A percentile compares a stretch with the other conserved stretches of the same genome.
phyloP scores from a whole-genome alignment of 805 yeast species.

The Yamadazyma endophytica region DNA sequence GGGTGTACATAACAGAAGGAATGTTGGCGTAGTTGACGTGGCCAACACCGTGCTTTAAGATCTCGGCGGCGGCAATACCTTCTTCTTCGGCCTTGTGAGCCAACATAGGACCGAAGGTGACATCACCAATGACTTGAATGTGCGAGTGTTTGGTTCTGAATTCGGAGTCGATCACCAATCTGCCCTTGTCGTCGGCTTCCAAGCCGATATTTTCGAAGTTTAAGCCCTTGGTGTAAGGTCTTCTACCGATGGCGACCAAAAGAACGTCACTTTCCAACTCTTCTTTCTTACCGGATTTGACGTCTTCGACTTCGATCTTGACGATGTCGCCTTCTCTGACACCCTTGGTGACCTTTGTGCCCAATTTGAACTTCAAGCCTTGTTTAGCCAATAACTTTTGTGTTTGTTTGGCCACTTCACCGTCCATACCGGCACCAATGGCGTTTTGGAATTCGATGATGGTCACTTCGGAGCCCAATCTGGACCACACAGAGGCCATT shows the following conservation, averaged over 20 bases:
- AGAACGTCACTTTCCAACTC: conserved; percentile 84
- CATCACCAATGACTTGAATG: conserved; percentile 97
- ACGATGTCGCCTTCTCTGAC: conserved; percentile 86
- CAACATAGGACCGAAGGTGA: conserved; percentile 97
- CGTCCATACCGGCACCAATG: conserved; percentile 98
- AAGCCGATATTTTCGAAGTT: conserved; percentile 85
- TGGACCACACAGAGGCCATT: conserved; percentile 97
- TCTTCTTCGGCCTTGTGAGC: conserved; percentile 99
- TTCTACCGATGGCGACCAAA: conserved; percentile 97
- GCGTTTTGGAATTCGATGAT: conserved; percentile 85
- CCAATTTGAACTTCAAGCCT: conserved; percentile 88
- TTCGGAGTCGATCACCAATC: conserved; percentile 91
- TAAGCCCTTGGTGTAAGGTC: conserved; percentile 91
- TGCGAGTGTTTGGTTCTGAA: conserved; percentile 89
- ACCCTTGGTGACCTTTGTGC: conserved; percentile 88
- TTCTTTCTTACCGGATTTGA: conserved; percentile 78
- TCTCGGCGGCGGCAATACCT: conserved; percentile 98
- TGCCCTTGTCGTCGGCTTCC: conserved; percentile 87
- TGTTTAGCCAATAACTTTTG: conserved; percentile 91
- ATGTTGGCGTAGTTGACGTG: conserved; percentile 97
- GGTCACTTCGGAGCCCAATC: conserved; percentile 94
- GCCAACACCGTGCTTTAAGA: conserved; percentile 88
- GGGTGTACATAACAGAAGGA: conserved; percentile 98
- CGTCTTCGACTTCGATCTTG: conserved; percentile 82
- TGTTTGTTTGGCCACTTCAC: conserved; percentile 84